Evolutionary conservation across 2,329 filamentous ascomycete genomes (phyloP).

Genomic region (Monosporascus sp.): DNA sequence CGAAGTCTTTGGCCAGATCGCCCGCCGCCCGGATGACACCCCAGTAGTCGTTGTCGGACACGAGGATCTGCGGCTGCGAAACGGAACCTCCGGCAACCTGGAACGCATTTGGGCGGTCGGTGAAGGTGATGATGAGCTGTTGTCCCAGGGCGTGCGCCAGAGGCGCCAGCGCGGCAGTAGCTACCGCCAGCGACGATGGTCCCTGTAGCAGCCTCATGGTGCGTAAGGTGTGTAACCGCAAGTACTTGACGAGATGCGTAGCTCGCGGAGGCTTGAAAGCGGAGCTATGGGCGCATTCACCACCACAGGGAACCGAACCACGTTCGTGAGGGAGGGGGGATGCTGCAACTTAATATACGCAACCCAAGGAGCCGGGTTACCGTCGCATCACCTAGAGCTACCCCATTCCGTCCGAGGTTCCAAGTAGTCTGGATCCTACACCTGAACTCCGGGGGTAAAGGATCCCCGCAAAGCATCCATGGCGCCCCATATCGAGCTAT

Average conservation of each 20-base stretch:
- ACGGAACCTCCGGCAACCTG: constrained; percentile 21
- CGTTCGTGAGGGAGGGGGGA: not conserved
- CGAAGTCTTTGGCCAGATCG: constrained; percentile 64
- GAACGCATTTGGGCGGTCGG: constrained; percentile 11
- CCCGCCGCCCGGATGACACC: constrained; percentile 63
- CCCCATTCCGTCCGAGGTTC: not conserved
- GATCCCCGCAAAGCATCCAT: not conserved
- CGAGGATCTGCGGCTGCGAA: constrained; percentile 37
- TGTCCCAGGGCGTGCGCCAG: constrained; percentile 21
- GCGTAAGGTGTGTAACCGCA: not conserved
- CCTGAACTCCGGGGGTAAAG: not conserved
- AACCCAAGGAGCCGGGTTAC: not conserved
- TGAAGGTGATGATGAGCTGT: constrained; percentile 24
- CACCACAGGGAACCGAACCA: not conserved
- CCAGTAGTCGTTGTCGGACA: constrained; percentile 58
- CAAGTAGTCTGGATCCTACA: not conserved
- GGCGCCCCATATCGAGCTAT: not conserved
- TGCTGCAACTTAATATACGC: not conserved
- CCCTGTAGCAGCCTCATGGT: not conserved
- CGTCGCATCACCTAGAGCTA: not conserved
- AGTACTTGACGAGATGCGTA: not conserved
- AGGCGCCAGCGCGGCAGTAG: constrained; percentile 3
- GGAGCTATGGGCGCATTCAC: not conserved
- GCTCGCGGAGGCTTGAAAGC: not conserved
- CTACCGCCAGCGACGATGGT: constrained; percentile 3